phyloP scores from a whole-genome alignment of 495 filamentous ascomycete genomes.

The Aspergillus coremiiformis region DNA sequence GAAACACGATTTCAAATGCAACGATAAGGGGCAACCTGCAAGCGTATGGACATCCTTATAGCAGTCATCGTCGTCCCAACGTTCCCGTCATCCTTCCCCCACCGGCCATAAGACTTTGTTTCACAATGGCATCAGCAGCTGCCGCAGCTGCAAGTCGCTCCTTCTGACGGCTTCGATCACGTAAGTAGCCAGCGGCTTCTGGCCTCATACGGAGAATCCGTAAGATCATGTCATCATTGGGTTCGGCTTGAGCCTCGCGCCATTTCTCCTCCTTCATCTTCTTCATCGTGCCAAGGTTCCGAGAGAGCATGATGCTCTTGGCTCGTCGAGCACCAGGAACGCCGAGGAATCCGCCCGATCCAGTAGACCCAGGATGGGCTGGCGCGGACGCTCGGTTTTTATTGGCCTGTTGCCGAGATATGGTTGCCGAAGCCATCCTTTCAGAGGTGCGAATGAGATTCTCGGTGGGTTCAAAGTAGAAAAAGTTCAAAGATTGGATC shows the following conservation, averaged over 20 bases:
- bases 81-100: conserved; percentile 58
- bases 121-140: conserved; percentile 89
- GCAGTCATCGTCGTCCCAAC: conserved; percentile 31
- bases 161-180: conserved; percentile 86
- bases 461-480: conserved; percentile 92
- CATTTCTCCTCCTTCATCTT: conserved; percentile 93
- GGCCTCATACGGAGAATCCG: conserved; percentile 93
- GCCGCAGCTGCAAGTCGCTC: conserved; percentile 84
- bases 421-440: conserved; percentile 85
- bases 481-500: conserved; percentile 90
- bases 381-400: conserved; percentile 69
- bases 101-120: conserved; percentile 75
- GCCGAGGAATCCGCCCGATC: conserved; percentile 60
- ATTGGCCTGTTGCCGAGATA: conserved; percentile 62
- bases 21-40: conserved; percentile 2
- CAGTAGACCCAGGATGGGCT: conserved; percentile 49
- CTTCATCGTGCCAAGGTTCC: conserved; percentile 93
- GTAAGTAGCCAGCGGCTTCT: conserved; percentile 84
- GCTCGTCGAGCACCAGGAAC: conserved; percentile 63
- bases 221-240: conserved; percentile 97
- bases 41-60: conserved; percentile 5
- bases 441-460: conserved; percentile 88
- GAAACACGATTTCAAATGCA: conserved; percentile 5
- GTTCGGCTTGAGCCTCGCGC: conserved; percentile 90
- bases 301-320: conserved; percentile 91